A percentile compares a stretch with the other conserved stretches of the same genome.
phyloP scores from a whole-genome alignment of 2,329 filamentous ascomycete genomes.

The Stagonosporopsis cucurbitacearum region DNA sequence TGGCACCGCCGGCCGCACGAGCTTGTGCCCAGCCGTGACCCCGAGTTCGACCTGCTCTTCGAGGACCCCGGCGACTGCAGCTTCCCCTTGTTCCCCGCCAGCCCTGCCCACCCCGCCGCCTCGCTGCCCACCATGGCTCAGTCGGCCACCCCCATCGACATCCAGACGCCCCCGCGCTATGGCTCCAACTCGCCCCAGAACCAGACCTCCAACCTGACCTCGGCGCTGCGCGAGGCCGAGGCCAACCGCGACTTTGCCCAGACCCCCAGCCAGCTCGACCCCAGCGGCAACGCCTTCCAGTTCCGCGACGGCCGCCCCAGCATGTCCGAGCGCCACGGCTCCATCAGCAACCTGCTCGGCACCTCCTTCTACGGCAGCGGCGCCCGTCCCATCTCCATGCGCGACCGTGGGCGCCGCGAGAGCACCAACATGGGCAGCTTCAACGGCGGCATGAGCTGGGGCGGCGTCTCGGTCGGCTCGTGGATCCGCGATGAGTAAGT shows the following conservation, averaged over 20 bases:
- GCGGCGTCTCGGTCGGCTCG: conserved; percentile 92
- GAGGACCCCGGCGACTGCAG: conserved; percentile 52
- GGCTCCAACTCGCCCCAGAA: conserved; percentile 66
- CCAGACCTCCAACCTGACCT: conserved; percentile 69
- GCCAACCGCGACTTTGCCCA: conserved; percentile 39
- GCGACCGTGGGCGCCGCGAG: conserved; percentile 62
- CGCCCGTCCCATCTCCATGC: conserved; percentile 67
- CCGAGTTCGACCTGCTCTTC: conserved; percentile 48
- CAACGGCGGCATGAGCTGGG: conserved; percentile 91
- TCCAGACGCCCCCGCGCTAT: conserved; percentile 60
- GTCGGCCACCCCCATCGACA: conserved; percentile 65
- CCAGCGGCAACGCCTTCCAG: conserved; percentile 37
- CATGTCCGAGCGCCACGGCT: conserved; percentile 60
- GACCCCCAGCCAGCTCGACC: conserved; percentile 54
- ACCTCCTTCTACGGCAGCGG: conserved; percentile 63
- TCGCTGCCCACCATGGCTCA: conserved; percentile 57
- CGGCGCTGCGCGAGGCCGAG: conserved; percentile 61
- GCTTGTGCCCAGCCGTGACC: conserved; percentile 39
- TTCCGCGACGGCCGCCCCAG: conserved; percentile 40
- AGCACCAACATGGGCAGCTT: conserved; percentile 67
- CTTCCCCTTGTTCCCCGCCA: conserved; percentile 49
- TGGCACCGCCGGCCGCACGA: conserved; percentile 54
- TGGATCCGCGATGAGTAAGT: conserved; percentile 99
- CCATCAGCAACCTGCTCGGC: conserved; percentile 55
- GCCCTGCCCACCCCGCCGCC: conserved; percentile 29